Conservation (phyloP, 202 grass and related monocot species). For the Eragrostis tef region DNA sequence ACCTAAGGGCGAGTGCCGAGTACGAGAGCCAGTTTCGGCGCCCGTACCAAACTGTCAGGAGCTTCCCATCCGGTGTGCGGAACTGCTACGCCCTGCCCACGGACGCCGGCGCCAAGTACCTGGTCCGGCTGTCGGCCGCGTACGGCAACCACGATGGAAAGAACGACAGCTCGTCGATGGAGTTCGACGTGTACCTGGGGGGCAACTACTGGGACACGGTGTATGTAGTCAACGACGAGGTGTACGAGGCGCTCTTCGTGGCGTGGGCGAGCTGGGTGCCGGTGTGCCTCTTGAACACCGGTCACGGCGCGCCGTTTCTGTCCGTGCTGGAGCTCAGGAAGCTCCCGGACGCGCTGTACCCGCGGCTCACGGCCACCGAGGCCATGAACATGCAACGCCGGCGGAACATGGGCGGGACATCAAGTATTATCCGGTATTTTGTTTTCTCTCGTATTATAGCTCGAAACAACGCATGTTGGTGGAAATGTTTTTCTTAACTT, state of each 20-base stretch:
- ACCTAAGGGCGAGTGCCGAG: not conserved
- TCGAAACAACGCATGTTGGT: too few relatives aligned
- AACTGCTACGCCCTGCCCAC: conserved; percentile 53
- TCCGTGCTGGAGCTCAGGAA: conserved; percentile 17
- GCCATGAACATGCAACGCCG: not conserved
- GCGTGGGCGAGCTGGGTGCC: conserved; percentile 28
- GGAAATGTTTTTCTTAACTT: too few relatives aligned
- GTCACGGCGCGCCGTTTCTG: conserved; percentile 52
- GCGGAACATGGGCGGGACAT: not conserved
- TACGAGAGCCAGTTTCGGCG: not conserved
- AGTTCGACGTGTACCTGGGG: conserved; percentile 50
- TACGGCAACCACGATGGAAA: conserved; percentile 49
- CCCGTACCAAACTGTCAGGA: conserved; percentile 10
- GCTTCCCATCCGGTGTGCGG: conserved; percentile 38
- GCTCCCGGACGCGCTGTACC: conserved; percentile 22
- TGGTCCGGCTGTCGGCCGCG: not conserved
- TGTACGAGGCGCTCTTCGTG: conserved; percentile 23
- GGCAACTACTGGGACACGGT: not conserved
- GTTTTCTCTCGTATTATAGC: too few relatives aligned
- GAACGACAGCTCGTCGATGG: not conserved
- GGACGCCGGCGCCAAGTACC: conserved; percentile 13
- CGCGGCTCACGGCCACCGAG: not conserved
- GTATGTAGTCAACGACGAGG: too few relatives aligned
- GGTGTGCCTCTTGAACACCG: conserved; percentile 54
- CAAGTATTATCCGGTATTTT: not conserved